Conservation (phyloP, 495 filamentous ascomycete genomes). For the Hypoxylon crocopeplum region DNA sequence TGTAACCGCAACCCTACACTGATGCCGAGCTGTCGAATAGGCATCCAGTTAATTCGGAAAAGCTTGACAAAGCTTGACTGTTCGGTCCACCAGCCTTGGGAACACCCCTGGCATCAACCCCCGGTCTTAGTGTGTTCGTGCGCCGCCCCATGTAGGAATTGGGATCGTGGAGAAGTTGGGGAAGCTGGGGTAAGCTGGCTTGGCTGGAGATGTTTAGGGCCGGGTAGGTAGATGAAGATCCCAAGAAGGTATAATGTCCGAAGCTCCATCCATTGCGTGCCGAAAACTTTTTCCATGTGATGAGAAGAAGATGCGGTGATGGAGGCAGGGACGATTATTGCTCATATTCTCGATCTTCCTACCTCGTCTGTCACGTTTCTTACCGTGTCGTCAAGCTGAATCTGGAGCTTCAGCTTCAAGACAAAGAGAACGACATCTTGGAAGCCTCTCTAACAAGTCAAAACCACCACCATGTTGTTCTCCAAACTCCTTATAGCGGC, state of each 20-base stretch:
- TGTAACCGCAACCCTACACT: constrained; percentile 9
- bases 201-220: constrained; percentile 2
- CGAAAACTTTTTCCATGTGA: constrained; percentile 28
- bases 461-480: constrained; percentile 36
- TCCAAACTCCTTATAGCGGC: constrained; percentile 37
- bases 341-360: constrained; percentile 31
- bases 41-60: constrained; percentile 6
- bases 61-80: constrained; percentile 25
- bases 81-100: constrained; percentile 16
- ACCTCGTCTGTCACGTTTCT: constrained; percentile 8
- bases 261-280: constrained; percentile 6
- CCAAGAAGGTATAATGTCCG: constrained; percentile 33
- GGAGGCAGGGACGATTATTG: constrained; percentile 13
- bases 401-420: constrained; percentile 35
- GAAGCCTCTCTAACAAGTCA: constrained; percentile 6
- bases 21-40: constrained; percentile 22
- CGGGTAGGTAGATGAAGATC: constrained; percentile 21
- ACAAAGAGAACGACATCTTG: constrained; percentile 25
- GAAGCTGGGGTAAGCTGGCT: constrained; percentile 27
- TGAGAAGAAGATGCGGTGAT: constrained; percentile 3
- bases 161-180: constrained; percentile 34
- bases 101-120: no score
- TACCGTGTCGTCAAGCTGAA: constrained; percentile 30
- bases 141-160: constrained; percentile 9
- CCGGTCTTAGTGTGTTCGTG: not conserved